These are phyloP conservation scores for Euphrasia arctica DNA, from an alignment of 305 asterid genomes.

Conservation along the genomic window DNA sequence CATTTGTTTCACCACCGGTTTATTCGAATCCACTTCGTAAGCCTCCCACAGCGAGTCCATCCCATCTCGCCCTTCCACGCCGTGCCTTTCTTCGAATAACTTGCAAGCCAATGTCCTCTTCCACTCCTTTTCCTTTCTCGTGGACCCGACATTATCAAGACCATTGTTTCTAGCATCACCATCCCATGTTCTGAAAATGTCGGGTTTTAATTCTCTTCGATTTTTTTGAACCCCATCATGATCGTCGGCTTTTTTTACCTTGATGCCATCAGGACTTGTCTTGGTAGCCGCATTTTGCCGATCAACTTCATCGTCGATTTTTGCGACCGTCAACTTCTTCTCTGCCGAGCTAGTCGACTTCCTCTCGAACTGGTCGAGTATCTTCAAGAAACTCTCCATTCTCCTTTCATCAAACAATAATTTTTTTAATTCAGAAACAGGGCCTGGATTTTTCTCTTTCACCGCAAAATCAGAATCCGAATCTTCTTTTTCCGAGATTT, in stretches of 20 bases:
- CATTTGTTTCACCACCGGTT: conserved; percentile 19
- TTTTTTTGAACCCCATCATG: conserved; percentile 4
- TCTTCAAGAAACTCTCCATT: conserved; percentile 40
- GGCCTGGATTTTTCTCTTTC: conserved; percentile 15
- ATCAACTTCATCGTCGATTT: no score
- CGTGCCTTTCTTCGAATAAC: conserved; percentile 68
- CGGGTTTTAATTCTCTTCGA: conserved; percentile 5
- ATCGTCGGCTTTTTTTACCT: neutral
- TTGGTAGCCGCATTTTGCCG: no score
- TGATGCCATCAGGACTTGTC: no score
- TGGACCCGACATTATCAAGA: conserved; percentile 49
- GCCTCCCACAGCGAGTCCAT: conserved; percentile 94
- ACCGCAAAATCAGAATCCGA: conserved; percentile 19
- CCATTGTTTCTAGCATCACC: conserved; percentile 1
- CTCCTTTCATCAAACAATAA: conserved; percentile 31
- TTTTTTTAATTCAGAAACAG: neutral
- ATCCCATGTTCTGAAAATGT: conserved; percentile 25
- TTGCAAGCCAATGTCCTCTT: conserved; percentile 78
- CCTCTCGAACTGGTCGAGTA: conserved; percentile 6
- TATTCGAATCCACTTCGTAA: conserved; percentile 45
- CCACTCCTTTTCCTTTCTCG: conserved; percentile 85
- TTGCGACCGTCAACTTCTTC: conserved; percentile 4
- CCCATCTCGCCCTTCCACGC: conserved; percentile 56
- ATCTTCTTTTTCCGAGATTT: conserved; percentile 24
- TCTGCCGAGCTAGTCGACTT: conserved; percentile 10